A percentile compares a stretch with the other conserved stretches of the same genome.
phyloP scores from a whole-genome alignment of 1,284 basidiomycete genomes.

The Inonotus obliquus region DNA sequence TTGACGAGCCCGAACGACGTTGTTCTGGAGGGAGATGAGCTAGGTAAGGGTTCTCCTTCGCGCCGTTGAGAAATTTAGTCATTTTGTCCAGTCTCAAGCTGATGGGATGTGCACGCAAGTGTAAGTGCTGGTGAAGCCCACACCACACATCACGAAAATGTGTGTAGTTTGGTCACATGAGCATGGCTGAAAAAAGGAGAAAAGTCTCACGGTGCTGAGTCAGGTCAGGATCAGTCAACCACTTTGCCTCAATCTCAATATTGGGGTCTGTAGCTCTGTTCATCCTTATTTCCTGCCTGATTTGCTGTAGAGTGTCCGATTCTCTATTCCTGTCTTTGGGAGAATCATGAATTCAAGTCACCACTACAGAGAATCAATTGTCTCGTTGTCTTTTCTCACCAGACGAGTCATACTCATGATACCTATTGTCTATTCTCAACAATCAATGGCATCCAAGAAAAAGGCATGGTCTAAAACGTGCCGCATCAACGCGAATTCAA shows the following conservation, averaged over 20 bases:
- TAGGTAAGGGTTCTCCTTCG: constrained; percentile 53
- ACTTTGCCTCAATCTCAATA: no score
- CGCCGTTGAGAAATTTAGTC: constrained; percentile 5
- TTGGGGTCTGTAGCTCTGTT: no score
- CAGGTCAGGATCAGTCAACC: no score
- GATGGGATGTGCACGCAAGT: background rate
- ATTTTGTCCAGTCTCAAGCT: background rate
- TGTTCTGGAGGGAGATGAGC: constrained; percentile 38
- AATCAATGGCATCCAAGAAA: background rate
- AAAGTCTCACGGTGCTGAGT: no score
- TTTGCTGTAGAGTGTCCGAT: no score
- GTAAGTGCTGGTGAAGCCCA: background rate
- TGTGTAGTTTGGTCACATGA: no score
- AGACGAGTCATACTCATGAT: background rate
- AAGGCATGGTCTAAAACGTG: background rate
- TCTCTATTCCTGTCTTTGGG: no score
- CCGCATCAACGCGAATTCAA: background rate
- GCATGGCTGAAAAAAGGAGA: no score
- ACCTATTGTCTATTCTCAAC: background rate
- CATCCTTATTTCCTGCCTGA: no score
- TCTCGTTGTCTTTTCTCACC: background rate
- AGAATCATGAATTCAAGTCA: no score
- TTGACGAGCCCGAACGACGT: constrained; percentile 27
- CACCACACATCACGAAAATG: background rate
- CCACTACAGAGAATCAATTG: background rate